Conservation (phyloP, 306 rosid genomes). For the Mimosa pudica region DNA sequence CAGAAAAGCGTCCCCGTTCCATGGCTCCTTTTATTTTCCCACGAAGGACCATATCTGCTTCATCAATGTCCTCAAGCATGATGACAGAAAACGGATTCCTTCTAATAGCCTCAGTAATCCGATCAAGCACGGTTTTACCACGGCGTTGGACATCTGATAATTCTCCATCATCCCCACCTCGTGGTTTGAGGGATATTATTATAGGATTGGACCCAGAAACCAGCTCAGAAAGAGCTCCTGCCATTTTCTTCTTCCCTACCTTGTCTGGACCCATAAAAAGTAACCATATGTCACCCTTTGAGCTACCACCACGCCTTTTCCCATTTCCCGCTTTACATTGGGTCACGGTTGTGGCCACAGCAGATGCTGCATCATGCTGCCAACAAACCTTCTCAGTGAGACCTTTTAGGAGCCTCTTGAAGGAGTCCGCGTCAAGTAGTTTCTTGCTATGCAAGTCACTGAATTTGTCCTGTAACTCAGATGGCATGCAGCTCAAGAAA, state of each 20-base stretch:
- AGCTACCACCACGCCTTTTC: conserved; percentile 51
- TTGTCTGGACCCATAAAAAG: conserved; percentile 85
- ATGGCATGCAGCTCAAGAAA: conserved; percentile 66
- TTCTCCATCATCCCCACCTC: conserved; percentile 58
- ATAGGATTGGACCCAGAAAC: conserved; percentile 74
- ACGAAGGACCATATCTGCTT: conserved; percentile 58
- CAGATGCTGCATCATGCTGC: conserved; percentile 94
- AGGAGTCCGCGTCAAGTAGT: conserved; percentile 67
- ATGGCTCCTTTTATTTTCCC: conserved; percentile 80
- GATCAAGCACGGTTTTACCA: conserved; percentile 83
- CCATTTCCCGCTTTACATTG: conserved; percentile 76
- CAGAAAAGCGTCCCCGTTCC: conserved; percentile 82
- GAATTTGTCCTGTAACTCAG: conserved; percentile 65
- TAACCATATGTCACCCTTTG: conserved; percentile 87
- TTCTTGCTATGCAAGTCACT: conserved; percentile 57
- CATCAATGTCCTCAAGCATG: conserved; percentile 82
- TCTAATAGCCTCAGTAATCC: conserved; percentile 77
- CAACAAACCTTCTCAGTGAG: conserved; percentile 94
- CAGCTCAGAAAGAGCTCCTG: conserved; percentile 77
- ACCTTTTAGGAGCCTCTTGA: conserved; percentile 75
- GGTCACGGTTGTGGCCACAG: conserved; percentile 79
- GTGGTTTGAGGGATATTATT: conserved; percentile 59
- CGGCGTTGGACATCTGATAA: conserved; percentile 60
- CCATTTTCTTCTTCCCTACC: conserved; percentile 97
- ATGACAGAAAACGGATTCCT: conserved; percentile 82